Base-by-base conservation (phyloP, 208 protist species). In the Trypanosoma boissoni region DNA sequence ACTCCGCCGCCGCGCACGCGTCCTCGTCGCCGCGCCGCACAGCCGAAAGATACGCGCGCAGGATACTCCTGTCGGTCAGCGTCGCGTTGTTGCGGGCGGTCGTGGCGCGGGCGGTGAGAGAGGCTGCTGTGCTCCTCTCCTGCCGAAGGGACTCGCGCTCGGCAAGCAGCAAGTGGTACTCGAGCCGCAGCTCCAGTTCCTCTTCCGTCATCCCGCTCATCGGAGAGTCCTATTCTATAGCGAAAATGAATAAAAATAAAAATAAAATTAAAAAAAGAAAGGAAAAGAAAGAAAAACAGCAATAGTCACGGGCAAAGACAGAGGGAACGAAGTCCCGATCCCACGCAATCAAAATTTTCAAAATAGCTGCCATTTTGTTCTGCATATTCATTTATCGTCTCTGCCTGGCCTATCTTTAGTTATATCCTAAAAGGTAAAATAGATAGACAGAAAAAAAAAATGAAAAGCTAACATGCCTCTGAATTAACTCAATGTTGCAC, bases 101-200 rank as follows among this genome's bases (percentile, higher is more conserved):
- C 49, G 62, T 79, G 18, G 72, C 78, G n/a, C 80, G 73, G 12
- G 69, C 72, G 2, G 77, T 78, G 36, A 83, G 64, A 14, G 43
- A 58, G 18, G 74, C 61, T 3, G 58, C 72, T 0, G 69, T 42
- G 9, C 64, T 63, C 18, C 78, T 50, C 54, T 80, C 72, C 5
- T 64, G 61, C 23, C 41, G 53, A 16, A 91, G 56, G 27, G 86
- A 91, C 18, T 57, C 56, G 26, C 64, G 68, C 56, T 91, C 83
- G 8, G 44, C 43, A 3, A 51, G 20, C 39, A 91, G 67, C 50
- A 83, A 64, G 18, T 43, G 53, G 24, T 72, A 64, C 63, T 91
- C 83, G 0, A 80, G 65, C 3, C 73, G 79, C 27, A 86, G 58
- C 23, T 78, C 59, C 20, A 71, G 62, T 16, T 61, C 65, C n/a